Percentiles rank a stretch among this genome's conserved stretches.
phyloP scores from a whole-genome alignment of 2,329 filamentous ascomycete genomes.

The Fusarium hostae region DNA sequence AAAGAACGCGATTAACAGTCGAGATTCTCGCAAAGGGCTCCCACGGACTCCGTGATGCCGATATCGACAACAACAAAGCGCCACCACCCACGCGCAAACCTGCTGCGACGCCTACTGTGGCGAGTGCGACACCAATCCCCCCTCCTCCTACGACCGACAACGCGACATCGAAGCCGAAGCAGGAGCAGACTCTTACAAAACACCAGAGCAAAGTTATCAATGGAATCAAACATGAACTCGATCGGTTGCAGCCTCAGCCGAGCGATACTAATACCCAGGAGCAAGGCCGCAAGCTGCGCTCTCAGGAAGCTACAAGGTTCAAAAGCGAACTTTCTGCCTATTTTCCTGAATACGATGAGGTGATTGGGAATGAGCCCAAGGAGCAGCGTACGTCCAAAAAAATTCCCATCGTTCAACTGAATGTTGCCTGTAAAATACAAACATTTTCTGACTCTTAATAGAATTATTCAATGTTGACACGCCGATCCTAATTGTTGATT shows the following conservation, averaged over 20 bases:
- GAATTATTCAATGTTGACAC: conserved; percentile 80
- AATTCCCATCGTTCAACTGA: conserved; percentile 30
- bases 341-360: conserved; percentile 93
- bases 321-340: conserved; percentile 93
- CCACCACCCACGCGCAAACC: conserved; percentile 43
- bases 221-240: conserved; percentile 70
- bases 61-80: conserved; percentile 43
- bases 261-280: conserved; percentile 60
- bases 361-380: conserved; percentile 86
- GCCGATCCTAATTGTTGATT: conserved; percentile 76
- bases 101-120: conserved; percentile 37
- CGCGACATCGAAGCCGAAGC: conserved; percentile 34
- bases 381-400: conserved; percentile 73
- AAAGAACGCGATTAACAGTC: conserved; percentile 64
- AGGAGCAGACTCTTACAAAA: conserved; percentile 55
- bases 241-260: conserved; percentile 62
- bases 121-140: conserved; percentile 30
- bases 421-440: not conserved
- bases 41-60: conserved; percentile 35
- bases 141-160: conserved; percentile 27
- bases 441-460: conserved; percentile 50
- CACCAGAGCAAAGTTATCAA: conserved; percentile 69
- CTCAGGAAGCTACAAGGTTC: conserved; percentile 84
- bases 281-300: conserved; percentile 82
- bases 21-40: conserved; percentile 58